Percentiles rank a stretch among this genome's conserved stretches.
phyloP scores from a whole-genome alignment of 2,329 filamentous ascomycete species.

The Colletotrichum neosansevieriae region DNA sequence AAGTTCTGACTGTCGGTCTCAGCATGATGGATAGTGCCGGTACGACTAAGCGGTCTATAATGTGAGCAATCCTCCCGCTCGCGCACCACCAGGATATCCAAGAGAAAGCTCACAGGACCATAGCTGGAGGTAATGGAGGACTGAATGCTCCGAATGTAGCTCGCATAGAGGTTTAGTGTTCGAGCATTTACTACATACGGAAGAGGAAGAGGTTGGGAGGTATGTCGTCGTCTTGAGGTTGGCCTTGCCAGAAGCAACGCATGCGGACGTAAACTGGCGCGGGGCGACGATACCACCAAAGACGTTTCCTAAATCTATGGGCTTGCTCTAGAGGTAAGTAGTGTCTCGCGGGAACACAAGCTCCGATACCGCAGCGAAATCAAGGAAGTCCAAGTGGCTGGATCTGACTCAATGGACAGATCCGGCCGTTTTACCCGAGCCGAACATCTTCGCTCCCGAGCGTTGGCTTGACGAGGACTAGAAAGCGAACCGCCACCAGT shows the following conservation, averaged over 20 bases:
- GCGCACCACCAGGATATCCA: constrained; percentile 44
- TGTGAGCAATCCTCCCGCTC: constrained; percentile 44
- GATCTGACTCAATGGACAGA: constrained; percentile 51
- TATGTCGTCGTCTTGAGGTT: constrained; percentile 42
- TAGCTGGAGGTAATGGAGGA: too few species aligned
- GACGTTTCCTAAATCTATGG: constrained; percentile 55
- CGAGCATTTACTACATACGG: constrained; percentile 37
- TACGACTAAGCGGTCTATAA: constrained; percentile 44
- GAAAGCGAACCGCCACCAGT: constrained; percentile 58
- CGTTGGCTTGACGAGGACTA: constrained; percentile 51
- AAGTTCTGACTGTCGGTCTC: constrained; percentile 74
- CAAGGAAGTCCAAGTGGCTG: too few species aligned
- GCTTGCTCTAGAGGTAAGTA: constrained; percentile 44
- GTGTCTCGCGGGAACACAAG: too few species aligned
- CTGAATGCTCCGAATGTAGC: constrained; percentile 40
- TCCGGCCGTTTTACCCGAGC: constrained; percentile 71
- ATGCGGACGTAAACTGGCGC: constrained; percentile 43
- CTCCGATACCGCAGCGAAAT: too few species aligned
- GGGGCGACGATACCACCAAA: constrained; percentile 61
- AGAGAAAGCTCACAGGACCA: constrained; percentile 38
- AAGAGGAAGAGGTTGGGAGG: constrained; percentile 42
- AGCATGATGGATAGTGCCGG: constrained; percentile 62
- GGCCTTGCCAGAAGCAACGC: constrained; percentile 40
- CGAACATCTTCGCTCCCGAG: constrained; percentile 68
- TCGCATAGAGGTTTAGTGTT: constrained; percentile 40